Evolutionary conservation across 148 eudicot species (phyloP).

Genomic region (Camellia japonica): DNA sequence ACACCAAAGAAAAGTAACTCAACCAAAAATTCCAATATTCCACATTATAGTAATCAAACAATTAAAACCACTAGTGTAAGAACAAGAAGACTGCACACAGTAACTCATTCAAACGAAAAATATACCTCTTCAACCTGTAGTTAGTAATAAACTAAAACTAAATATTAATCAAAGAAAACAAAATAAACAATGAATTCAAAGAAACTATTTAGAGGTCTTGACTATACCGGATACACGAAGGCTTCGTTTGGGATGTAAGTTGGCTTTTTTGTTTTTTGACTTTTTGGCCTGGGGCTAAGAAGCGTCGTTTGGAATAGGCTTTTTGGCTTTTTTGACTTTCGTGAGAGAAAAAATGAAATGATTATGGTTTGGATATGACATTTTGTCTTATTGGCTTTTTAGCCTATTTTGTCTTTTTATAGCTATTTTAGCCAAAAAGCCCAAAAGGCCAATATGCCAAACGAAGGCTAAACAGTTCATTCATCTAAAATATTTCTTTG

Average conservation of each 20-base stretch:
- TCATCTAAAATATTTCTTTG: background rate
- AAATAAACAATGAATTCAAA: background rate
- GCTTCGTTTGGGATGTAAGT: no score
- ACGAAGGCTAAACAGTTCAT: background rate
- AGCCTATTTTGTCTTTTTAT: no score
- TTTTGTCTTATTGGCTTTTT: no score
- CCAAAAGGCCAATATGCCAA: no score
- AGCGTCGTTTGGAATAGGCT: no score
- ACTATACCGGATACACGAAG: background rate
- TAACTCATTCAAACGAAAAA: background rate
- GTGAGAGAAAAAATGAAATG: no score
- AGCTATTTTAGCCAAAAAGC: no score
- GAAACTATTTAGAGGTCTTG: background rate
- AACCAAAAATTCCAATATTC: background rate
- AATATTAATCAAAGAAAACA: background rate
- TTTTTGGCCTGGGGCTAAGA: no score
- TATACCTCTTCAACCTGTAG: background rate
- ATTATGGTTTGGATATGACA: no score
- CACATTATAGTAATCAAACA: background rate
- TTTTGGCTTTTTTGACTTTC: no score
- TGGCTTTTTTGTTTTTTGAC: no score
- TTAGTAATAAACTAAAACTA: background rate
- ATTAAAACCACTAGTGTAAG: background rate
- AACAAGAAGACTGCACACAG: no score
- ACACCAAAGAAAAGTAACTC: conserved; percentile 16